Evolutionary conservation across 371 early-diverging fungal species (phyloP).

Genomic region (Coemansia sp.): DNA sequence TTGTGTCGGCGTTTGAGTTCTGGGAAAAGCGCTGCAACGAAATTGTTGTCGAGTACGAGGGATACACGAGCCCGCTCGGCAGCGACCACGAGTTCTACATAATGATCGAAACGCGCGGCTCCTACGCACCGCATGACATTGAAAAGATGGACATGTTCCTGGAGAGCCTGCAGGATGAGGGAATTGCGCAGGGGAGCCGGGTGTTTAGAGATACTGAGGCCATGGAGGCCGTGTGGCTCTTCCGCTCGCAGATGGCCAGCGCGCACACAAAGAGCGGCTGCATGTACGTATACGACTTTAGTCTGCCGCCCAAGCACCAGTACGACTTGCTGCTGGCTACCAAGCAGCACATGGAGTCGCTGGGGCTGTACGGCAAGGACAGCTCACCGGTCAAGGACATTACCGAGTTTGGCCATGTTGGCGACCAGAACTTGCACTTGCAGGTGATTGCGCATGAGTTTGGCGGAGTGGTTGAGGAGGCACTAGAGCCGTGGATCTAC

Average conservation of each 20-base stretch:
- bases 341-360: slow-evolving; percentile 61
- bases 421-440: slow-evolving; percentile 92
- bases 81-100: slow-evolving; percentile 78
- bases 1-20: slow-evolving; percentile 96
- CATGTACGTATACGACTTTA: slow-evolving; percentile 90
- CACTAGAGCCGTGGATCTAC: slow-evolving; percentile 91
- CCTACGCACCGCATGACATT: slow-evolving; percentile 85
- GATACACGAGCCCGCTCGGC: slow-evolving; percentile 59
- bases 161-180: slow-evolving; percentile 63
- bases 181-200: slow-evolving; percentile 70
- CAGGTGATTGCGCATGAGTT: slow-evolving; percentile 77
- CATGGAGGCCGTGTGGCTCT: slow-evolving; percentile 70
- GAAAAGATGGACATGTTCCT: slow-evolving; percentile 72
- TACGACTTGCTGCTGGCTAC: slow-evolving; percentile 79
- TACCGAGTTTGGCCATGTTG: slow-evolving; percentile 89
- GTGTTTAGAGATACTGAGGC: slow-evolving; percentile 80
- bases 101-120: slow-evolving; percentile 90
- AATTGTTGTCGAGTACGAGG: slow-evolving; percentile 29
- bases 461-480: slow-evolving; percentile 58
- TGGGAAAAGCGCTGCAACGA: slow-evolving; percentile 72
- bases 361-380: slow-evolving; percentile 40
- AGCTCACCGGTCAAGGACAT: slow-evolving; percentile 58
- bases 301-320: slow-evolving; percentile 78
- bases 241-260: slow-evolving; percentile 90
- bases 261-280: slow-evolving; percentile 80